Evolutionary conservation across 306 rosid species (phyloP).

Genomic region (Dryas octopetala): DNA sequence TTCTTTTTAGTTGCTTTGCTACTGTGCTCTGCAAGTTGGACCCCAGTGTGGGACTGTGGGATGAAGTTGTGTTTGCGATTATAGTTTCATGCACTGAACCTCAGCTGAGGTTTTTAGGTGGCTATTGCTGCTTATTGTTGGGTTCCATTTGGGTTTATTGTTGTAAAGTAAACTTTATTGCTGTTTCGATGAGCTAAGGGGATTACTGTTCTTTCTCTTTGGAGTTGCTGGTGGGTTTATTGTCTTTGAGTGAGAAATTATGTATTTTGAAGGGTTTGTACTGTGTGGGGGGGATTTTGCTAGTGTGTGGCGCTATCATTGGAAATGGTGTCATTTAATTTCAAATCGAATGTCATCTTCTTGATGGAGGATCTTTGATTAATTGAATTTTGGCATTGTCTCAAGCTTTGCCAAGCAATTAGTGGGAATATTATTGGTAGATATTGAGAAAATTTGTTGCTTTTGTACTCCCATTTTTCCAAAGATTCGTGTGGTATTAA

Average conservation of each 20-base stretch:
- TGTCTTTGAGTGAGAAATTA: slow-evolving; percentile 29
- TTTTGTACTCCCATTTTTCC: slow-evolving; percentile 31
- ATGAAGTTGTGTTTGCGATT: slow-evolving; percentile 24
- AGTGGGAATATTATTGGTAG: slow-evolving; percentile 22
- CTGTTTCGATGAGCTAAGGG: slow-evolving; percentile 29
- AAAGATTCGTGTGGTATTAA: slow-evolving; percentile 27
- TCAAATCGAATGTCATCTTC: slow-evolving; percentile 35
- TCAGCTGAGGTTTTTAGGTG: slow-evolving; percentile 28
- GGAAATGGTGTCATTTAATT: slow-evolving; percentile 37
- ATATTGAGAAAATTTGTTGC: slow-evolving; percentile 16
- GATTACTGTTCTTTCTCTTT: slow-evolving; percentile 19
- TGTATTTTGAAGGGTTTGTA: slow-evolving; percentile 32
- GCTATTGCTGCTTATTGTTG: slow-evolving; percentile 25
- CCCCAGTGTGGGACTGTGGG: slow-evolving; percentile 22
- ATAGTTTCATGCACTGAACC: slow-evolving; percentile 18
- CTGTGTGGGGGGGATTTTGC: slow-evolving; percentile 24
- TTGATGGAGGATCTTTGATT: slow-evolving; percentile 29
- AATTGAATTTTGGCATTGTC: slow-evolving; percentile 38
- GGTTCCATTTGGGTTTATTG: slow-evolving; percentile 24
- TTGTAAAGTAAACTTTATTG: slow-evolving; percentile 24
- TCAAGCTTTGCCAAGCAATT: slow-evolving; percentile 25
- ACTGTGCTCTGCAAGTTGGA: slow-evolving; percentile 26
- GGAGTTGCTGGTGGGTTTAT: slow-evolving; percentile 20
- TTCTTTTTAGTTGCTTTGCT: slow-evolving; percentile 24
- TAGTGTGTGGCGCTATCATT: slow-evolving; percentile 8